Evolutionary conservation across 1,284 basidiomycete genomes (phyloP).

Genomic region (Violaceomyces palustris): DNA sequence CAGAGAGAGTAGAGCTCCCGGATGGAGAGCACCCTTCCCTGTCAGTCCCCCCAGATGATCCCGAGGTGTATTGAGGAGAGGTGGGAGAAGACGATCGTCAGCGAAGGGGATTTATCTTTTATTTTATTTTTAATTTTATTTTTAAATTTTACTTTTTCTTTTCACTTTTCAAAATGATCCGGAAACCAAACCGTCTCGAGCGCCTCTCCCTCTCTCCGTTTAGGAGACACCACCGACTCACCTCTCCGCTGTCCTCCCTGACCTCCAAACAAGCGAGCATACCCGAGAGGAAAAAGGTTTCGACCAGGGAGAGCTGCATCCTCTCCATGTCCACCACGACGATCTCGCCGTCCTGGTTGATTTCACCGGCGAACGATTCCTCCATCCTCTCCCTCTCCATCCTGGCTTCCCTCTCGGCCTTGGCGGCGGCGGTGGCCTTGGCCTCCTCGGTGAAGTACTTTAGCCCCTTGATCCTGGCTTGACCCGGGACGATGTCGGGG

Average conservation of each 20-base stretch:
- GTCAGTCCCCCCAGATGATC: too few relatives aligned
- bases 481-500: slow-evolving; percentile 30
- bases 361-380: not conserved
- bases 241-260: slow-evolving; percentile 3
- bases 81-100: slow-evolving; percentile 1
- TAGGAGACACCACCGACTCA: not conserved
- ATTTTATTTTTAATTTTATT: too few relatives aligned
- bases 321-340: slow-evolving; percentile 73
- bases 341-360: slow-evolving; percentile 22
- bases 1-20: slow-evolving; percentile 25
- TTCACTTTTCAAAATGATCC: too few relatives aligned
- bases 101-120: too few relatives aligned
- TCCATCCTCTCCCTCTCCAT: slow-evolving; percentile 1
- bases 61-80: slow-evolving; percentile 9
- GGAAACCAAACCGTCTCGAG: not conserved
- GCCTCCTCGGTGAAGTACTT: slow-evolving; percentile 42
- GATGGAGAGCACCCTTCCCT: slow-evolving; percentile 6
- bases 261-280: slow-evolving; percentile 79
- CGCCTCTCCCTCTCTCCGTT: not conserved
- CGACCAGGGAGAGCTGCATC: slow-evolving; percentile 82
- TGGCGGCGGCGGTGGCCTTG: slow-evolving; percentile 22
- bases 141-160: too few relatives aligned
- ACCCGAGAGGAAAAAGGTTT: slow-evolving; percentile 86
- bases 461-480: slow-evolving; percentile 40
- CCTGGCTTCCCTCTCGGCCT: slow-evolving; percentile 6